Conservation (phyloP, 1,139 yeast species). For the Arxiozyma telluris region DNA sequence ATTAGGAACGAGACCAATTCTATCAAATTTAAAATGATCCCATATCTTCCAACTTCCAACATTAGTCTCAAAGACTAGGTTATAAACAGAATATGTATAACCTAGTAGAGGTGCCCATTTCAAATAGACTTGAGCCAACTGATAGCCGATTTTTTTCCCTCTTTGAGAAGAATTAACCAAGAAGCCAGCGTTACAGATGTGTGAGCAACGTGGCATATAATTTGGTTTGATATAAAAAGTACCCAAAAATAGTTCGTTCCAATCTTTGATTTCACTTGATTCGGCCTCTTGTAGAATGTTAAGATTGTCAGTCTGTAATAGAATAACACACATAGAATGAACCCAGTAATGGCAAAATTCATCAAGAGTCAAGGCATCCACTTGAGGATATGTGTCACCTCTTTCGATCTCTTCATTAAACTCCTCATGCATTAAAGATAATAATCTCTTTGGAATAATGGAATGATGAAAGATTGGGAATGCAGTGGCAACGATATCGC, state of each 20-base stretch:
- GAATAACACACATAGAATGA: not conserved
- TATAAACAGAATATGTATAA: conserved; percentile 71
- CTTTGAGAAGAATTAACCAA: conserved; percentile 48
- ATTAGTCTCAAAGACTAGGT: conserved; percentile 68
- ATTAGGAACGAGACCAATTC: conserved; percentile 58
- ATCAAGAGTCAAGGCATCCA: conserved; percentile 52
- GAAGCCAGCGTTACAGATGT: conserved; percentile 75
- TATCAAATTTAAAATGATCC: conserved; percentile 66
- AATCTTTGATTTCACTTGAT: conserved; percentile 24
- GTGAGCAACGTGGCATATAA: conserved; percentile 67
- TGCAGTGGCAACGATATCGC: conserved; percentile 72
- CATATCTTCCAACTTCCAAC: conserved; percentile 59
- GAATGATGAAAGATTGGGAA: conserved; percentile 59
- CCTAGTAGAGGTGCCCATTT: conserved; percentile 64
- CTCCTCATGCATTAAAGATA: conserved; percentile 66
- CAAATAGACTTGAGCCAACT: conserved; percentile 52
- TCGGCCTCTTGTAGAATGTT: not conserved
- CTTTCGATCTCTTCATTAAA: conserved; percentile 75
- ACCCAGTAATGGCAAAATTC: conserved; percentile 56
- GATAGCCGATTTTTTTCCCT: conserved; percentile 51
- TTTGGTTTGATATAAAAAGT: conserved; percentile 71
- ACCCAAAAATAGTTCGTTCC: conserved; percentile 47
- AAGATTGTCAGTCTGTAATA: conserved; percentile 1
- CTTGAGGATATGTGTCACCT: conserved; percentile 76
- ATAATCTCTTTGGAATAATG: conserved; percentile 56